Conservation (phyloP, 2,329 filamentous ascomycete genomes). For the Gliomastix tumulicola region DNA sequence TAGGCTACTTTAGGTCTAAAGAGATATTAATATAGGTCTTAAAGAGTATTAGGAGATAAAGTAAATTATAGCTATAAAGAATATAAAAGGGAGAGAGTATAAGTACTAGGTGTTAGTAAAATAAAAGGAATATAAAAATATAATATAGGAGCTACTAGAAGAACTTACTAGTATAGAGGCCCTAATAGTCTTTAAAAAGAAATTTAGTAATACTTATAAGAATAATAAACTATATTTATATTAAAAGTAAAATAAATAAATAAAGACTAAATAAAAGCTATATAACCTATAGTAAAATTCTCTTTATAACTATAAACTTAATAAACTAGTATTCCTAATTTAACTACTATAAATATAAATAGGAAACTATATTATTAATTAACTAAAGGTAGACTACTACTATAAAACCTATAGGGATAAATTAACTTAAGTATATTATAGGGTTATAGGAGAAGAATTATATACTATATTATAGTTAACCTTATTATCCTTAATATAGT, state of each 20-base stretch:
- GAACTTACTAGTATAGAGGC: not conserved
- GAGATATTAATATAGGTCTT: not conserved
- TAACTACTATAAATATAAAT: conserved; percentile 1
- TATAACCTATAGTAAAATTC: not conserved
- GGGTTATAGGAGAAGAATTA: not conserved
- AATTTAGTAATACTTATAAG: conserved; percentile 2
- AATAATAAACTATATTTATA: not conserved
- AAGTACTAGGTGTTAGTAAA: not conserved
- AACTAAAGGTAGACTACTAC: not conserved
- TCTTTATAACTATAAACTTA: not conserved
- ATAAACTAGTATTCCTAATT: not conserved
- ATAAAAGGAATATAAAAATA: not conserved
- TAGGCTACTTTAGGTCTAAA: not conserved
- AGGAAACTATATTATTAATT: not conserved
- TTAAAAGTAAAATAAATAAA: conserved; percentile 1
- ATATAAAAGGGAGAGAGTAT: not conserved
- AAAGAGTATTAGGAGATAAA: not conserved
- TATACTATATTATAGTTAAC: conserved; percentile 1
- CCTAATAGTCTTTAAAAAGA: not conserved
- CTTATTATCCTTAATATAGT: not conserved
- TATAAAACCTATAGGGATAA: not conserved
- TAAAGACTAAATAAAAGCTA: not conserved
- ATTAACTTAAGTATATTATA: conserved; percentile 1
- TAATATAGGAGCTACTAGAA: not conserved
- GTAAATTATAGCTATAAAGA: conserved; percentile 8